Conservation (phyloP, 2,329 filamentous ascomycete genomes). For the Monosporascus sp. region DNA sequence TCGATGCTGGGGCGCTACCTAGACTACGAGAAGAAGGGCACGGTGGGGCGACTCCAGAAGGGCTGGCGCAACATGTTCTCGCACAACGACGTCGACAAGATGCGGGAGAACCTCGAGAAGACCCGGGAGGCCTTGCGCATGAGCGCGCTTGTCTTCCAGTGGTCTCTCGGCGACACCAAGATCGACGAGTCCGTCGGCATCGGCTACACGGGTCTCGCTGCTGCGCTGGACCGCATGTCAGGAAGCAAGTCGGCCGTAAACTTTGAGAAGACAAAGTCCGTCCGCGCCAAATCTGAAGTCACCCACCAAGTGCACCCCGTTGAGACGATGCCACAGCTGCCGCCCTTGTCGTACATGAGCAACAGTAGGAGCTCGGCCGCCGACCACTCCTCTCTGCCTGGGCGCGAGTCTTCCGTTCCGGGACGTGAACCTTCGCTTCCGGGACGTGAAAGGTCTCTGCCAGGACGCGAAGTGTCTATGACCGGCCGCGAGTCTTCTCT, state of each 20-base stretch:
- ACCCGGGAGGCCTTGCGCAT: conserved; percentile 58
- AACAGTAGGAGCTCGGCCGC: conserved; percentile 10
- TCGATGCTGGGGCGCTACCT: conserved; percentile 57
- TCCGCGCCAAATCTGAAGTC: conserved; percentile 12
- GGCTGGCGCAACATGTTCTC: conserved; percentile 60
- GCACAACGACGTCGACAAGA: conserved; percentile 56
- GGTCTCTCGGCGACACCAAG: conserved; percentile 54
- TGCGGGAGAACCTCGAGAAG: conserved; percentile 49
- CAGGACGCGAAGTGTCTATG: too few species aligned
- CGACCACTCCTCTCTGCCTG: conserved; percentile 12
- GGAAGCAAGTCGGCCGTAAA: conserved; percentile 20
- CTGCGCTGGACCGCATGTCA: conserved; percentile 52
- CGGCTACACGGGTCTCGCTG: conserved; percentile 61
- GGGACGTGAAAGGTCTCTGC: too few species aligned
- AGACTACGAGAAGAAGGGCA: conserved; percentile 55
- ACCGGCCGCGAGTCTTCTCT: not conserved
- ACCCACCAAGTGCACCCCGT: conserved; percentile 10
- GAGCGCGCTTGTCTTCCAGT: conserved; percentile 60
- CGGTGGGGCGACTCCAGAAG: conserved; percentile 54
- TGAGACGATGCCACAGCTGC: conserved; percentile 2
- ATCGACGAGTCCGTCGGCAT: conserved; percentile 57
- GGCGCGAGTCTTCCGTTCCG: too few species aligned
- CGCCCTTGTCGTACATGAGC: conserved; percentile 1
- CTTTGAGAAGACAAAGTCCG: conserved; percentile 23
- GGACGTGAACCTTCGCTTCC: too few species aligned